Percentiles rank a stretch among this genome's conserved stretches.
phyloP scores from a whole-genome alignment of 768 basidiomycete species.

The Pisolithus albus region DNA sequence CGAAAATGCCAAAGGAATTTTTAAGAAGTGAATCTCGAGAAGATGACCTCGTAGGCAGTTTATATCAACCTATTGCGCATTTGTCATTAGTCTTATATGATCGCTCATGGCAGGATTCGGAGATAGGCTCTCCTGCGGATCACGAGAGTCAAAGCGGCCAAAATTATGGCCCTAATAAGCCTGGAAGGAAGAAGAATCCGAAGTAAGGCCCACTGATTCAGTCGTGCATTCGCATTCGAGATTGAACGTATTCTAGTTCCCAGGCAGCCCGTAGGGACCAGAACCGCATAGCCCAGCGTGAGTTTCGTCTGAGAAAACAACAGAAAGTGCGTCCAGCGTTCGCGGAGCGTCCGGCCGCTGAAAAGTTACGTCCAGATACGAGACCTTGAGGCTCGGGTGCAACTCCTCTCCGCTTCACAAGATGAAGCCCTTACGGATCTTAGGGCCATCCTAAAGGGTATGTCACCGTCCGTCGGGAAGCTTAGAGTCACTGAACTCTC shows the following conservation, averaged over 20 bases:
- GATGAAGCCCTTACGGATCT: conserved; percentile 84
- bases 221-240: conserved; percentile 9
- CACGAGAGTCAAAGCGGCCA: conserved; percentile 11
- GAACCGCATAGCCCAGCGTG: conserved; percentile 88
- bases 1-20: conserved; percentile 43
- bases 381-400: conserved; percentile 92
- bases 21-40: conserved; percentile 61
- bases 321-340: conserved; percentile 50
- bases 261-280: conserved; percentile 85
- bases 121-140: conserved; percentile 45
- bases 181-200: conserved; percentile 85
- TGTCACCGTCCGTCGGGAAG: conserved; percentile 8
- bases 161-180: conserved; percentile 21
- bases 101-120: conserved; percentile 48
- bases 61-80: conserved; percentile 9
- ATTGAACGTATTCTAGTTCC: conserved; percentile 43
- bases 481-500: neutral
- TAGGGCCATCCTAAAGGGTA: conserved; percentile 75
- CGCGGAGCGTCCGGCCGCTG: neutral
- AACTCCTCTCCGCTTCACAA: conserved; percentile 85
- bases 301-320: conserved; percentile 88
- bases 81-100: conserved; percentile 7
- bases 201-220: conserved; percentile 44
- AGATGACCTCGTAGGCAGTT: conserved; percentile 38
- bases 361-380: conserved; percentile 56